Evolutionary conservation across 2,329 filamentous ascomycete species (phyloP).

Genomic region (Hirsutella minnesotensis): DNA sequence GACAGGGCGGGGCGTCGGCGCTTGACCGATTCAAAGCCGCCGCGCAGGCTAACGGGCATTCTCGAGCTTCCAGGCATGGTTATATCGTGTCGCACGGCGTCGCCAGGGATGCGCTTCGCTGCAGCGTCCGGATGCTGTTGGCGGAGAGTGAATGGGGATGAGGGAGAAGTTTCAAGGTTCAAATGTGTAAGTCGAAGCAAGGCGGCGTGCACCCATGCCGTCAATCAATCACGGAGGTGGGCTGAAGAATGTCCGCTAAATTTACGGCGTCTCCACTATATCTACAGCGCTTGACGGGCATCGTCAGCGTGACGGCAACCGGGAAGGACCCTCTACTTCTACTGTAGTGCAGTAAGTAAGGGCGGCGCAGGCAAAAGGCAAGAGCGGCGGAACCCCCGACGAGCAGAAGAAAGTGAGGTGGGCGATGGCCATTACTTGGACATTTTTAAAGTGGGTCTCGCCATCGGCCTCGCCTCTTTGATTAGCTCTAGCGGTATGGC

Average conservation of each 20-base stretch:
- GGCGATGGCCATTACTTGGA: conserved; percentile 20
- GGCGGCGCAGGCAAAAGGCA: too few species aligned
- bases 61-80: conserved; percentile 56
- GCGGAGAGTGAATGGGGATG: background rate
- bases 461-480: background rate
- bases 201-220: too few species aligned
- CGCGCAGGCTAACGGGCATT: conserved; percentile 59
- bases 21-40: conserved; percentile 51
- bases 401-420: conserved; percentile 5
- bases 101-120: background rate
- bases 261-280: too few species aligned
- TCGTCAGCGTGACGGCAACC: too few species aligned
- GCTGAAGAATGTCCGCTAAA: too few species aligned
- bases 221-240: too few species aligned
- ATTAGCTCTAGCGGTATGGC: background rate
- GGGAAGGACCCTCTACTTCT: too few species aligned
- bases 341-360: too few species aligned
- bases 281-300: too few species aligned
- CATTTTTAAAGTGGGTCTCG: conserved; percentile 16
- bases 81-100: conserved; percentile 1
- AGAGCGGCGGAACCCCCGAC: too few species aligned
- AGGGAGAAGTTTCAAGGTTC: background rate
- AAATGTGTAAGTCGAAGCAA: too few species aligned
- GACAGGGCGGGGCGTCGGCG: conserved; percentile 42
- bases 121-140: background rate